phyloP scores from a whole-genome alignment of 306 rosid species.

The Quillaja saponaria region DNA sequence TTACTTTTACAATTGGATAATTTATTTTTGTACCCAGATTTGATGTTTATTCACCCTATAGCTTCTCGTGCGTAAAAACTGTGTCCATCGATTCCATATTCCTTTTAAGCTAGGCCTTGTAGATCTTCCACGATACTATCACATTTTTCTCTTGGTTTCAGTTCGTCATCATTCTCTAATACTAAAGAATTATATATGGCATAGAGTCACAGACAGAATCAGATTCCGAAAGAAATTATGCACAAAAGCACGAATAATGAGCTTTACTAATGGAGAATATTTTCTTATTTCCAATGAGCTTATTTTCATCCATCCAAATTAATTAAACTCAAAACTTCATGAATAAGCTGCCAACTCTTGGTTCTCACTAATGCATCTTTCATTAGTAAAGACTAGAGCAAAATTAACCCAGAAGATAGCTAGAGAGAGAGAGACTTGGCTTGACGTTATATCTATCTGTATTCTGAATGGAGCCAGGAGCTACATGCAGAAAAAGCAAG shows the following conservation, averaged over 20 bases:
- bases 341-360: constrained; percentile 31
- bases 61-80: no score
- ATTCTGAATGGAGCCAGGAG: constrained; percentile 56
- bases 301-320: constrained; percentile 30
- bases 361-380: no score
- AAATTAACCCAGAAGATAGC: constrained; percentile 12
- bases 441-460: background rate
- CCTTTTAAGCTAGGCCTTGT: no score
- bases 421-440: background rate
- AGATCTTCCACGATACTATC: no score
- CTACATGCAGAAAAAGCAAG: constrained; percentile 43
- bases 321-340: constrained; percentile 30
- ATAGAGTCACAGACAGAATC: constrained; percentile 52
- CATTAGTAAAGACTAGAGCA: background rate
- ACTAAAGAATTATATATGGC: no score
- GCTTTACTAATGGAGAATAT: constrained; percentile 53
- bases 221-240: constrained; percentile 39
- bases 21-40: no score
- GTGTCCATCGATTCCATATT: no score
- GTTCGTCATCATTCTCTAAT: no score
- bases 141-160: no score
- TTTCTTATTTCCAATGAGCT: no score
- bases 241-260: constrained; percentile 31
- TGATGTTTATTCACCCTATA: no score
- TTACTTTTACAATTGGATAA: no score